Evolutionary conservation across 495 filamentous ascomycete genomes (phyloP).

Genomic region (Podospora pseudoanserina): DNA sequence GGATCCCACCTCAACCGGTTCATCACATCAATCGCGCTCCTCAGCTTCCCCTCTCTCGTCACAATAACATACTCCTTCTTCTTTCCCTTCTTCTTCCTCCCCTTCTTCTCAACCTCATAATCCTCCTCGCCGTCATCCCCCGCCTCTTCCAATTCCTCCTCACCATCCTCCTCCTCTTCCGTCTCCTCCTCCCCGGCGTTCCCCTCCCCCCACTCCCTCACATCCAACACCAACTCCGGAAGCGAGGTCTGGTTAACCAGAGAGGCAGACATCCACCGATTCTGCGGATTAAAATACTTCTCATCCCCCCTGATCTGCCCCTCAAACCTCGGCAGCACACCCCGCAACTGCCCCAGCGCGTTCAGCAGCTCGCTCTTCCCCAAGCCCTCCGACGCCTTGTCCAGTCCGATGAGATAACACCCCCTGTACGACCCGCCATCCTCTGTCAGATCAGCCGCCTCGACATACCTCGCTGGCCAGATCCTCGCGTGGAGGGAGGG

Average conservation of each 20-base stretch:
- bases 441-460: constrained; percentile 7
- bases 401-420: constrained; percentile 56
- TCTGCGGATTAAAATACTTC: constrained; percentile 46
- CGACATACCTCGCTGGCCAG: constrained; percentile 55
- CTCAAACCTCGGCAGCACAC: constrained; percentile 46
- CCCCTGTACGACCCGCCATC: constrained; percentile 32
- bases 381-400: constrained; percentile 26
- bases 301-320: constrained; percentile 42
- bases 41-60: constrained; percentile 30
- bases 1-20: constrained; percentile 72
- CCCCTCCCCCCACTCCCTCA: constrained; percentile 47
- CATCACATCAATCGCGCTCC: constrained; percentile 59
- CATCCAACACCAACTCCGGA: constrained; percentile 41
- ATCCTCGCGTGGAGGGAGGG: constrained; percentile 48
- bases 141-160: constrained; percentile 32
- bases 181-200: constrained; percentile 36
- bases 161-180: constrained; percentile 32
- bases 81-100: neutral
- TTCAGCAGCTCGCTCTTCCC: constrained; percentile 31
- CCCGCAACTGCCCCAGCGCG: constrained; percentile 36
- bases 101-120: neutral
- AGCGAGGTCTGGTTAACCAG: constrained; percentile 40
- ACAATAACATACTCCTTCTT: constrained; percentile 14
- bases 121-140: neutral
- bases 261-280: constrained; percentile 46